phyloP scores from a whole-genome alignment of 2,329 filamentous ascomycete species.

The Colletotrichum navitas region DNA sequence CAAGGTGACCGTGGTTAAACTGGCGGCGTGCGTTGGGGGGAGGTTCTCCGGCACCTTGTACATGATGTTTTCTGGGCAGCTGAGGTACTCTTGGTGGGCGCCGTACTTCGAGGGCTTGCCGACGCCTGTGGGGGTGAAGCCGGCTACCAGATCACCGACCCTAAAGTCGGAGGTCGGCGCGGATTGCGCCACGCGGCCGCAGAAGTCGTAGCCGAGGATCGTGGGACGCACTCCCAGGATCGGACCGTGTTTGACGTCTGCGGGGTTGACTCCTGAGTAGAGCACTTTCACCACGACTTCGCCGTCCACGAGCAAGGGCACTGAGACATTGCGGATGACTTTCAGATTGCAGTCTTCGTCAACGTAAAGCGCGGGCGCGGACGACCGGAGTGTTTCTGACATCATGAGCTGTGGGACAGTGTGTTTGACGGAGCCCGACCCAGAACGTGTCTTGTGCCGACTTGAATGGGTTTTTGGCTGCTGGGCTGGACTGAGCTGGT shows the following conservation, averaged over 20 bases:
- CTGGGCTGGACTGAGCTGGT: neutral
- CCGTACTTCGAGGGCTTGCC: constrained; percentile 25
- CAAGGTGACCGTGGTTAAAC: constrained; percentile 33
- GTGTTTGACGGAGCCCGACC: neutral
- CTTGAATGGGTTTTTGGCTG: neutral
- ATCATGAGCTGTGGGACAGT: neutral
- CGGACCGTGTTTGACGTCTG: constrained; percentile 29
- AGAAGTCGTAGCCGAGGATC: constrained; percentile 34
- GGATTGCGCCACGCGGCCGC: constrained; percentile 17
- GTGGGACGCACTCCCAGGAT: constrained; percentile 12
- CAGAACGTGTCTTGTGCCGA: neutral
- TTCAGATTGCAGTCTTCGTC: constrained; percentile 24
- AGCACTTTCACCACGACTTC: constrained; percentile 20
- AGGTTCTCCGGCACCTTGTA: constrained; percentile 36
- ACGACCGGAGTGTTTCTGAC: neutral
- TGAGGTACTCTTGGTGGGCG: constrained; percentile 29
- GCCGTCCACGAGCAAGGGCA: neutral
- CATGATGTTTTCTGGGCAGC: constrained; percentile 18
- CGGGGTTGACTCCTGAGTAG: constrained; percentile 36
- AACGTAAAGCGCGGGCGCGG: constrained; percentile 21
- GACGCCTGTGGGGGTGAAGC: constrained; percentile 18
- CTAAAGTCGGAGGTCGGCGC: neutral
- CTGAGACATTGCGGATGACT: constrained; percentile 20
- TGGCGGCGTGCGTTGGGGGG: constrained; percentile 36
- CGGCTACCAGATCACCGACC: constrained; percentile 26